Percentiles rank a stretch among this genome's conserved stretches.
Evolutionary conservation across 495 filamentous ascomycete species (phyloP).

Genomic region (Hypoxylon fuscum): DNA sequence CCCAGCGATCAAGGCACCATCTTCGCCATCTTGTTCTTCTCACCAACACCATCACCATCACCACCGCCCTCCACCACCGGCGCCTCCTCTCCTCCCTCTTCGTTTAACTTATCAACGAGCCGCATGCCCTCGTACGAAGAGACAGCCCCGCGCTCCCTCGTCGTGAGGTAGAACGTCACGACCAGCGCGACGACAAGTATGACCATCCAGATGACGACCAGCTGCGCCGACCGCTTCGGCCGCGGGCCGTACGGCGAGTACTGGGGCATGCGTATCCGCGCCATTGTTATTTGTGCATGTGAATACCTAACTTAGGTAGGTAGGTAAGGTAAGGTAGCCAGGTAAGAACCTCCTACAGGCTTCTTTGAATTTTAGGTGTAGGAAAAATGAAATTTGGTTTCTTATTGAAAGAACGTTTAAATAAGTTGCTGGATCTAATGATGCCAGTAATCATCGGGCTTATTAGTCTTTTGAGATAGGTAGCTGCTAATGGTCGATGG

Average conservation of each 20-base stretch:
- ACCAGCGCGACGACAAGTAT: slow-evolving; percentile 42
- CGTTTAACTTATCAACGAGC: background rate
- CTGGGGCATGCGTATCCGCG: slow-evolving; percentile 23
- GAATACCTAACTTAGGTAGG: no score
- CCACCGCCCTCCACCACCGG: slow-evolving; percentile 16
- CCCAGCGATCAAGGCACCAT: background rate
- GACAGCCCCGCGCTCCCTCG: slow-evolving; percentile 27
- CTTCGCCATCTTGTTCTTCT: background rate
- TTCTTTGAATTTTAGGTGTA: no score
- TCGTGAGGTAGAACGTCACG: slow-evolving; percentile 44
- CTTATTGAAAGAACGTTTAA: no score
- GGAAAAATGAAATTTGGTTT: no score
- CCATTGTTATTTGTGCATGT: slow-evolving; percentile 1
- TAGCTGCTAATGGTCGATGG: no score
- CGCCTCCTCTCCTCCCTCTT: slow-evolving; percentile 3
- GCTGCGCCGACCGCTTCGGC: slow-evolving; percentile 41
- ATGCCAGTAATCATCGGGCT: no score
- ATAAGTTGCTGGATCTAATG: no score
- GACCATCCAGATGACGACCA: slow-evolving; percentile 46
- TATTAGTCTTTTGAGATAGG: no score
- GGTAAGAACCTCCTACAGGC: no score
- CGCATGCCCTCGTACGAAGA: slow-evolving; percentile 28
- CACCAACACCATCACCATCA: background rate
- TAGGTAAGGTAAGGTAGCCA: no score
- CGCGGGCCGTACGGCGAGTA: slow-evolving; percentile 48